Evolutionary conservation across 768 basidiomycete species (phyloP).

Genomic region (Hericium alpestre): DNA sequence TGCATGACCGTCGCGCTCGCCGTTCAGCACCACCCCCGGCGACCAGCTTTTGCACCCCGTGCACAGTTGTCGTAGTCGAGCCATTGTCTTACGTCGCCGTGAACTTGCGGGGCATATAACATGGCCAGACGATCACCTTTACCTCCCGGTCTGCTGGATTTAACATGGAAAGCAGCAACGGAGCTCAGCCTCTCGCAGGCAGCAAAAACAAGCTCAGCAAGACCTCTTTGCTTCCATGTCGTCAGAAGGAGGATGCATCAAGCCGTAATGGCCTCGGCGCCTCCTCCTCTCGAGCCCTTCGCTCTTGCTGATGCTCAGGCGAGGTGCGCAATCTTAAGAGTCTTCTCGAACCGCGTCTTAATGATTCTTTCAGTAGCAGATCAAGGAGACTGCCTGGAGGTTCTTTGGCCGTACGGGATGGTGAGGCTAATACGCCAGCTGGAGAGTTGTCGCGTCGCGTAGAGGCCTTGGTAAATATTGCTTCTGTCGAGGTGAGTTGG

Average conservation of each 20-base stretch:
- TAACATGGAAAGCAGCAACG: neutral
- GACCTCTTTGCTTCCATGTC: neutral
- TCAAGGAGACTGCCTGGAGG: neutral
- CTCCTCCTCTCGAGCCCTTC: no score
- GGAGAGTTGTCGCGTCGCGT: slow-evolving; percentile 8
- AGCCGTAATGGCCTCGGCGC: neutral
- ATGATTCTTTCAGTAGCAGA: neutral
- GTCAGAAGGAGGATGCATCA: neutral
- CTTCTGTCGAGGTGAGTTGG: neutral
- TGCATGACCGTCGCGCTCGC: no score
- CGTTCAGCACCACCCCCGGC: no score
- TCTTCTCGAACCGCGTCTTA: neutral
- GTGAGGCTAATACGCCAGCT: neutral
- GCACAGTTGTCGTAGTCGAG: neutral
- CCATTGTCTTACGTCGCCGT: neutral
- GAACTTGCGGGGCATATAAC: neutral
- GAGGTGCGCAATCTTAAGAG: no score
- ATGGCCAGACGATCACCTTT: neutral
- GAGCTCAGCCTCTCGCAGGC: neutral
- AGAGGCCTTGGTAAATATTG: slow-evolving; percentile 7
- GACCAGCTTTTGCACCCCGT: no score
- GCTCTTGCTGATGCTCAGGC: no score
- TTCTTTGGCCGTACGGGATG: neutral
- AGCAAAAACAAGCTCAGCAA: neutral
- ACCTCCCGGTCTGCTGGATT: neutral